These are phyloP conservation scores for Candida broadrunensis DNA, from an alignment of 805 yeast genomes.

Conservation along the genomic window DNA sequence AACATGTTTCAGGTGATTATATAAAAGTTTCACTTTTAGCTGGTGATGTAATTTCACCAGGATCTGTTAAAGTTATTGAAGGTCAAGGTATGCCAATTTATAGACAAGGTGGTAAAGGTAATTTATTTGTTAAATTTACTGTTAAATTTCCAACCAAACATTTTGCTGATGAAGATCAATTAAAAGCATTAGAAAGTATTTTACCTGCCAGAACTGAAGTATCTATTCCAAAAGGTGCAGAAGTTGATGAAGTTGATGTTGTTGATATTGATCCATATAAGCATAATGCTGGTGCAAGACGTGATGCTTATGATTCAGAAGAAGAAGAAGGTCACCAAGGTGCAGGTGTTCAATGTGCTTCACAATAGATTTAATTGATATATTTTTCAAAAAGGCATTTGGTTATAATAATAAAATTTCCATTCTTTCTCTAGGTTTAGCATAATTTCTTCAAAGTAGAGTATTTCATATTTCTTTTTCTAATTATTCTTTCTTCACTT, in stretches of 20 bases:
- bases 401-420: too few species aligned
- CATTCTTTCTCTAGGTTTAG: too few species aligned
- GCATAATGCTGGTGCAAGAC: slow-evolving; percentile 44
- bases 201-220: slow-evolving; percentile 73
- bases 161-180: slow-evolving; percentile 72
- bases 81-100: slow-evolving; percentile 97
- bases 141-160: slow-evolving; percentile 81
- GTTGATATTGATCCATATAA: slow-evolving; percentile 64
- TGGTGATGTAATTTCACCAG: slow-evolving; percentile 92
- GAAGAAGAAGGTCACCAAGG: slow-evolving; percentile 52
- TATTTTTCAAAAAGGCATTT: too few species aligned
- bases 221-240: slow-evolving; percentile 66
- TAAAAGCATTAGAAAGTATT: slow-evolving; percentile 67
- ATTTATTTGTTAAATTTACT: slow-evolving; percentile 79
- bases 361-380: slow-evolving; percentile 56
- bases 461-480: too few species aligned
- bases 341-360: slow-evolving; percentile 88
- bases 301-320: slow-evolving; percentile 43
- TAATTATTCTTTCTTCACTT: too few species aligned
- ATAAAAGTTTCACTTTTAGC: slow-evolving; percentile 79
- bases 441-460: too few species aligned
- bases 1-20: slow-evolving; percentile 91
- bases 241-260: slow-evolving; percentile 77
- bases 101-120: slow-evolving; percentile 85
- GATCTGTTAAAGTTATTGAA: slow-evolving; percentile 72